These are phyloP conservation scores for Glomus cerebriforme DNA, from an alignment of 192 early-diverging fungal genomes.

Conservation along the genomic window DNA sequence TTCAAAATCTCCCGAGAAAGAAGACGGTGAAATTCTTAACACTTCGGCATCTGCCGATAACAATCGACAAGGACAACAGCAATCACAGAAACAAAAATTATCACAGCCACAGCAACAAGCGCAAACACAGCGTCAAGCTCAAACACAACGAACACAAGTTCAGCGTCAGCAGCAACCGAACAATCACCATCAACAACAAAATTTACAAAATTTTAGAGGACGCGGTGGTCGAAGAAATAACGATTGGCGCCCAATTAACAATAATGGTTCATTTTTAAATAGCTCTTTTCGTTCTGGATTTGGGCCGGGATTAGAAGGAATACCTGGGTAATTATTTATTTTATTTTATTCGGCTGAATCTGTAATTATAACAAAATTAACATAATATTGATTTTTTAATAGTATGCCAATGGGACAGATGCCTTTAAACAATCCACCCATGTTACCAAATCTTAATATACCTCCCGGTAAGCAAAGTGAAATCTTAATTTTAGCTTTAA, in stretches of 20 bases:
- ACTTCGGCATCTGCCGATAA: background rate
- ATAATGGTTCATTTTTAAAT: background rate
- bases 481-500: background rate
- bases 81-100: conserved; percentile 1
- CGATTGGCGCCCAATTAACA: background rate
- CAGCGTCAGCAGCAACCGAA: conserved; percentile 7
- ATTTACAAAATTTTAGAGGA: conserved; percentile 7
- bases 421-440: background rate
- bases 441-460: background rate
- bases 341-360: background rate
- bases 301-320: conserved; percentile 11
- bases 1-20: conserved; percentile 14
- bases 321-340: conserved; percentile 3
- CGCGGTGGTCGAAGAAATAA: conserved; percentile 7
- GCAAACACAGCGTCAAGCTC: background rate
- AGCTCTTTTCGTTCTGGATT: conserved; percentile 7
- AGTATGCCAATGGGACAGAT: background rate
- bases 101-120: background rate
- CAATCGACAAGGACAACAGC: background rate
- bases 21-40: conserved; percentile 6
- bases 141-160: background rate
- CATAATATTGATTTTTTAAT: background rate
- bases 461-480: background rate
- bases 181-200: conserved; percentile 1
- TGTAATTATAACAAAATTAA: background rate